A percentile compares a stretch with the other conserved stretches of the same genome.
These are phyloP conservation scores for Corinectria fuckeliana DNA, from an alignment of 2,329 filamentous ascomycete genomes.

Conservation along the genomic window DNA sequence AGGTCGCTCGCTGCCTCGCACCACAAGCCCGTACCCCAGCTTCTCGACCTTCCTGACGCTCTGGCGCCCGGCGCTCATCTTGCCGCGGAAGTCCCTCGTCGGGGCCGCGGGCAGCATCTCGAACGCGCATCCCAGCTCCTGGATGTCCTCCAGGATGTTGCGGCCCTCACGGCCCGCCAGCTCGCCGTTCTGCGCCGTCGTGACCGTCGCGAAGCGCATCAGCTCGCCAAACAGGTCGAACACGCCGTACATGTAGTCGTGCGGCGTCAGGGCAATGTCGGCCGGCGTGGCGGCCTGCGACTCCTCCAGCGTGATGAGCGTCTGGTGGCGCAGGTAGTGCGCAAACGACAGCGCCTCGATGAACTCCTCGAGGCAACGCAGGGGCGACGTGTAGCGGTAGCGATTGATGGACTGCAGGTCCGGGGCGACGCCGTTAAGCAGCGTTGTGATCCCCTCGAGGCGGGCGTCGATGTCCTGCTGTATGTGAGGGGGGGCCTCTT, in stretches of 20 bases:
- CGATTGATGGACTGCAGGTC: slow-evolving; percentile 83
- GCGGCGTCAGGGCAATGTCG: slow-evolving; percentile 70
- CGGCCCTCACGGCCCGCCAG: slow-evolving; percentile 51
- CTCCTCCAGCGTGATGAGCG: slow-evolving; percentile 72
- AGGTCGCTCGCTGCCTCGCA: slow-evolving; percentile 86
- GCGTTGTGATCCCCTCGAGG: slow-evolving; percentile 71
- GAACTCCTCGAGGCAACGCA: slow-evolving; percentile 91
- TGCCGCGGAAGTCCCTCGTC: slow-evolving; percentile 70
- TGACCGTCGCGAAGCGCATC: slow-evolving; percentile 94
- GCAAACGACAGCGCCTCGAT: slow-evolving; percentile 90
- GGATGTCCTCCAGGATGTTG: slow-evolving; percentile 80
- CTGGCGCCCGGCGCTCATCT: slow-evolving; percentile 83
- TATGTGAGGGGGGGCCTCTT: slow-evolving; percentile 71
- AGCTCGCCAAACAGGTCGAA: slow-evolving; percentile 96
- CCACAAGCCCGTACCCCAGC: slow-evolving; percentile 84
- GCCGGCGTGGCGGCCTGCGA: slow-evolving; percentile 56
- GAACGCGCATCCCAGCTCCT: slow-evolving; percentile 76
- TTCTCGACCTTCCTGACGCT: slow-evolving; percentile 95
- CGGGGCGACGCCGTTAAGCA: slow-evolving; percentile 70
- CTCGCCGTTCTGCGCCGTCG: slow-evolving; percentile 75
- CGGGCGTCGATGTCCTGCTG: slow-evolving; percentile 73
- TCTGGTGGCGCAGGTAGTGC: slow-evolving; percentile 83
- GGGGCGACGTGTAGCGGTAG: slow-evolving; percentile 79
- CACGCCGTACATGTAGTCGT: slow-evolving; percentile 89
- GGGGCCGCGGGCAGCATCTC: slow-evolving; percentile 72